These are phyloP conservation scores for Juglanconis sp. DNA, from an alignment of 2,329 filamentous ascomycete genomes.

Conservation along the genomic window DNA sequence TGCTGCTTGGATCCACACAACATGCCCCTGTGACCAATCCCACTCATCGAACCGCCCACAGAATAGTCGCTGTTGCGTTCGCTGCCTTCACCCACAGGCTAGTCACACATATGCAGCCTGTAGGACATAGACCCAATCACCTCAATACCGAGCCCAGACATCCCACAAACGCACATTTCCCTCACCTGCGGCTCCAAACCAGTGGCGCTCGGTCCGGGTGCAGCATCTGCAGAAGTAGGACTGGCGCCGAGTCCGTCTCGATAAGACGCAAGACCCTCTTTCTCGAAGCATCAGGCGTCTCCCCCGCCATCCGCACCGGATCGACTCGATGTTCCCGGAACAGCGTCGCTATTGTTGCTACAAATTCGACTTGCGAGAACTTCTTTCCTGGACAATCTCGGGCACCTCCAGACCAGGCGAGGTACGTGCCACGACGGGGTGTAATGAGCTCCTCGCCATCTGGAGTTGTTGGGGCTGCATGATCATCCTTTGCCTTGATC, in stretches of 20 bases:
- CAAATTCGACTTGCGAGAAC: constrained; percentile 33
- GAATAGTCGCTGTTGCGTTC: no score
- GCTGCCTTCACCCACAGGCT: no score
- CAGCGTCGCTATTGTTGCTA: constrained; percentile 25
- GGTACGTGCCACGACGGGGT: constrained; percentile 18
- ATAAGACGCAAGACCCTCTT: constrained; percentile 22
- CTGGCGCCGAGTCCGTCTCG: constrained; percentile 20
- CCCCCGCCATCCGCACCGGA: constrained; percentile 17
- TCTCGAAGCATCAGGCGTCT: constrained; percentile 19
- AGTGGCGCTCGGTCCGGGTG: constrained; percentile 3
- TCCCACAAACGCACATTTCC: no score
- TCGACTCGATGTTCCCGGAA: constrained; percentile 24
- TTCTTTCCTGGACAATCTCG: constrained; percentile 28
- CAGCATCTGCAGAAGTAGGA: constrained; percentile 23
- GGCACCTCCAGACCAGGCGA: constrained; percentile 29
- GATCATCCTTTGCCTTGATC: not conserved
- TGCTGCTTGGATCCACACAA: no score
- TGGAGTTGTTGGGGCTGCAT: no score
- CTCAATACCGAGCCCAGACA: no score
- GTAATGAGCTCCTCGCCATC: constrained; percentile 15
- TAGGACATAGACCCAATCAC: no score
- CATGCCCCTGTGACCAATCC: no score
- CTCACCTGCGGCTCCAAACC: not conserved
- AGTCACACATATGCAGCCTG: no score
- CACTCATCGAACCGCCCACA: no score